Percentiles rank a stretch among this genome's conserved stretches.
These are phyloP conservation scores for Blastobotrys proliferans DNA, from an alignment of 1,139 yeast genomes.

Conservation along the genomic window DNA sequence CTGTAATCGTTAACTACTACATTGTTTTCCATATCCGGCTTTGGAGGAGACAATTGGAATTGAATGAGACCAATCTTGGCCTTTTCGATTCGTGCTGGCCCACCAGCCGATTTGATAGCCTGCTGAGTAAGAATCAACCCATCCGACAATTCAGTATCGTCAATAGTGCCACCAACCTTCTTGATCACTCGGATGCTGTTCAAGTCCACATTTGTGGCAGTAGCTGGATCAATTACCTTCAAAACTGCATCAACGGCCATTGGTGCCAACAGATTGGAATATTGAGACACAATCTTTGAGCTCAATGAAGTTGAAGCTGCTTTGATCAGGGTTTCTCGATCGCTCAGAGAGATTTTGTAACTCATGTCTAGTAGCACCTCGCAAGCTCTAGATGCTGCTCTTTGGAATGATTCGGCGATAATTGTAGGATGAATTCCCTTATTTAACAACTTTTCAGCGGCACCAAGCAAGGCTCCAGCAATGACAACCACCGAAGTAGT, in stretches of 20 bases:
- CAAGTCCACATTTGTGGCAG: slow-evolving; percentile 71
- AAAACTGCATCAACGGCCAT: slow-evolving; percentile 92
- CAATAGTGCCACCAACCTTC: slow-evolving; percentile 96
- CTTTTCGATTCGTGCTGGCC: slow-evolving; percentile 93
- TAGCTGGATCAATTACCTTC: slow-evolving; percentile 57
- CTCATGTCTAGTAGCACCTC: slow-evolving; percentile 84
- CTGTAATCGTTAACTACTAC: slow-evolving; percentile 96
- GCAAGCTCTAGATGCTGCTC: slow-evolving; percentile 86
- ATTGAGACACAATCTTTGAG: slow-evolving; percentile 93
- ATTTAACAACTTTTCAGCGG: slow-evolving; percentile 83
- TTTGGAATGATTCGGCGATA: slow-evolving; percentile 90
- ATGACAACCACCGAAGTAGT: slow-evolving; percentile 95
- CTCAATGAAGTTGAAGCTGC: slow-evolving; percentile 94
- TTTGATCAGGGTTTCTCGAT: slow-evolving; percentile 75
- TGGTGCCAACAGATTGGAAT: slow-evolving; percentile 80
- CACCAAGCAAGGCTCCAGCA: slow-evolving; percentile 90
- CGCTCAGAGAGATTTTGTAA: slow-evolving; percentile 65
- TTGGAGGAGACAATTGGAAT: slow-evolving; percentile 96
- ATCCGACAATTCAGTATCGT: slow-evolving; percentile 87
- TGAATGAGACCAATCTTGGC: slow-evolving; percentile 90
- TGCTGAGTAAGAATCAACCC: slow-evolving; percentile 93
- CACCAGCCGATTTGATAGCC: slow-evolving; percentile 87
- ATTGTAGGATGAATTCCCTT: slow-evolving; percentile 96
- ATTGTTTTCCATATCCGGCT: slow-evolving; percentile 97
- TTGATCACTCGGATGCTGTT: slow-evolving; percentile 84